Evolutionary conservation across 2,329 filamentous ascomycete genomes (phyloP), one percentile per base, ranked within the genome.

Genomic region (Aspergillus latus): DNA sequence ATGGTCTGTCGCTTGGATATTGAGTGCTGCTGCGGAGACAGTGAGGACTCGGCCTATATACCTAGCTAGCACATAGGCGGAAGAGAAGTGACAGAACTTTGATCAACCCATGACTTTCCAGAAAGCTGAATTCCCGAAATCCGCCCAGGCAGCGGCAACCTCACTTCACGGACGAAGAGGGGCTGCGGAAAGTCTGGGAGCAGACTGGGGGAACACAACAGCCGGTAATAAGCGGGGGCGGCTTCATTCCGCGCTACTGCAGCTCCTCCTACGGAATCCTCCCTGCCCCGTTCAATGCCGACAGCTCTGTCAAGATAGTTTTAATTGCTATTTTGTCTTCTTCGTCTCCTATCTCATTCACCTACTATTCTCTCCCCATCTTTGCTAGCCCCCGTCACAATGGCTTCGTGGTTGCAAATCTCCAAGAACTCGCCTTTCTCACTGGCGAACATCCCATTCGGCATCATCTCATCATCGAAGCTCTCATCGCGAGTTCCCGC

Each of bases 361-460:
- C 32, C 13, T 29, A 21, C 28, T 47, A 8, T 4, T 26, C 26
- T 26, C 21, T 21, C 21, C 21, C 28, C 42, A 21, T 45, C 37
- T 28, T 21, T 4, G 37, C 28, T 32, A 9, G 3, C 21, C 34
- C 10, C 64, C 46, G 21, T 66, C 67, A 68, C 63, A 49, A 74
- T 76, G 69, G 66, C 73, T 64, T 86, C 83, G 52, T 87, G 84
- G 84, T 76, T 88, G 54, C 72, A 73, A 49, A 84, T 88, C 57
- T 82, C 84, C 46, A 76, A 78, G 51, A 76, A 78, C 55, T 87
- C 83, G 55, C 84, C 86, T 66, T 92, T 92, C 74, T 90, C 89
- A 7, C 76, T 93, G 50, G 84, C 87, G 66, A 94, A 94, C 69
- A 87, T 94, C 52, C 90, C 90, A 1, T 93, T 93, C 67, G 90